These are phyloP conservation scores for Salvia hispanica DNA, from an alignment of 257 asterid species.

Conservation along the genomic window DNA sequence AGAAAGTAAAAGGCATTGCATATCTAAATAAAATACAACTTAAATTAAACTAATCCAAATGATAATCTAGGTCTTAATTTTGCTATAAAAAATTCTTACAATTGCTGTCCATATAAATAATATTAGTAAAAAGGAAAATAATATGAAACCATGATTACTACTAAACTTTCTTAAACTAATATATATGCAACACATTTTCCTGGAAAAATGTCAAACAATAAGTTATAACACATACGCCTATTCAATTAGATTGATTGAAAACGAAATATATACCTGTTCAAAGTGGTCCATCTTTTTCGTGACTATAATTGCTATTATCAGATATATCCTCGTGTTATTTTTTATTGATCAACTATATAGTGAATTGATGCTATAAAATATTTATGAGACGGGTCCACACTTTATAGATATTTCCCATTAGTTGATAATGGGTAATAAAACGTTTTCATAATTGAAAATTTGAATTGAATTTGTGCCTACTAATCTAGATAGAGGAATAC, in stretches of 20 bases:
- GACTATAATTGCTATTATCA: not conserved
- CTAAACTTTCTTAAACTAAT: not conserved
- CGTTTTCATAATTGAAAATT: no score
- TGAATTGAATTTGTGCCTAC: no score
- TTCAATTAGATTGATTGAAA: not conserved
- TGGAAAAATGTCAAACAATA: not conserved
- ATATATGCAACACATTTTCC: not conserved
- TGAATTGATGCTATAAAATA: not conserved
- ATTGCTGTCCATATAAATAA: no score
- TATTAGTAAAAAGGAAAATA: no score
- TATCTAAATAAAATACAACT: no score
- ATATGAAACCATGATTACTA: not conserved
- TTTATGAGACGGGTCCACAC: not conserved
- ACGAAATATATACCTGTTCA: not conserved
- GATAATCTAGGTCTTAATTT: no score
- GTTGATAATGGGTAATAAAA: no score
- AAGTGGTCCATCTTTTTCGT: slow-evolving; percentile 7
- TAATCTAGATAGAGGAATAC: no score
- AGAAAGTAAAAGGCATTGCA: no score
- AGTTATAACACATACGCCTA: not conserved
- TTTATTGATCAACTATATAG: not conserved
- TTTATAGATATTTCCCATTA: not conserved
- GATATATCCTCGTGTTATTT: not conserved
- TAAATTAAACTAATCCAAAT: no score
- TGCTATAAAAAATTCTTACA: no score